These are phyloP conservation scores for Dothistroma septosporum DNA, from an alignment of 2,329 filamentous ascomycete species.

Conservation along the genomic window DNA sequence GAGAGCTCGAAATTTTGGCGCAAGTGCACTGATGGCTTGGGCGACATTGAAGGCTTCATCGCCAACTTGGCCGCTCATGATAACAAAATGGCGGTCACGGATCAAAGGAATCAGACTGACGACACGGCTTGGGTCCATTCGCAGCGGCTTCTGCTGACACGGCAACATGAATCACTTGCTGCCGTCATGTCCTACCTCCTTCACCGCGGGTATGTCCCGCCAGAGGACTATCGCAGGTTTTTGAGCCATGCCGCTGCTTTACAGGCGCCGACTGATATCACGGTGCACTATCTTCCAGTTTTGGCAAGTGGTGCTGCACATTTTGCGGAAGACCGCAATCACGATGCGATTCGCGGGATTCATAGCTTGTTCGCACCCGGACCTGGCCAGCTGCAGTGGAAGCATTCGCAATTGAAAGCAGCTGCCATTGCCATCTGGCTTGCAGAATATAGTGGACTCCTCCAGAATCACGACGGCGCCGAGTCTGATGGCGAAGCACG, in stretches of 20 bases:
- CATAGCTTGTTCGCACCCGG: conserved; percentile 64
- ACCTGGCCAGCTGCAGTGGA: conserved; percentile 66
- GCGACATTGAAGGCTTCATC: conserved; percentile 71
- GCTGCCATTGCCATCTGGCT: conserved; percentile 82
- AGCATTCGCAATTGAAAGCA: conserved; percentile 70
- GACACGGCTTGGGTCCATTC: conserved; percentile 74
- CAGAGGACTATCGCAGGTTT: conserved; percentile 70
- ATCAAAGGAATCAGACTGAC: conserved; percentile 60
- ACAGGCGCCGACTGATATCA: conserved; percentile 70
- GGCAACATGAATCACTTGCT: conserved; percentile 84
- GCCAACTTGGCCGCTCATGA: conserved; percentile 70
- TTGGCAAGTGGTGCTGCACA: conserved; percentile 71
- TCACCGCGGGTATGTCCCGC: conserved; percentile 66
- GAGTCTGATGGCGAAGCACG: conserved; percentile 51
- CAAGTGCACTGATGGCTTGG: conserved; percentile 73
- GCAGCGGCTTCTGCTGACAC: conserved; percentile 72
- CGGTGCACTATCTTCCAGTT: conserved; percentile 78
- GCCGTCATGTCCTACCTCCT: conserved; percentile 76
- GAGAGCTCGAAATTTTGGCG: conserved; percentile 63
- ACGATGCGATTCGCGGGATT: conserved; percentile 66
- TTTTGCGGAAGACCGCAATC: conserved; percentile 67
- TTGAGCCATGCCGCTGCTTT: conserved; percentile 63
- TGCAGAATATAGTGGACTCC: conserved; percentile 87
- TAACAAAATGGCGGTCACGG: conserved; percentile 70
- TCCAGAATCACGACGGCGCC: conserved; percentile 18